Percentiles rank a stretch among this genome's conserved stretches.
These are phyloP conservation scores for Pseudodiploospora longispora DNA, from an alignment of 2,329 filamentous ascomycete genomes.

Conservation along the genomic window DNA sequence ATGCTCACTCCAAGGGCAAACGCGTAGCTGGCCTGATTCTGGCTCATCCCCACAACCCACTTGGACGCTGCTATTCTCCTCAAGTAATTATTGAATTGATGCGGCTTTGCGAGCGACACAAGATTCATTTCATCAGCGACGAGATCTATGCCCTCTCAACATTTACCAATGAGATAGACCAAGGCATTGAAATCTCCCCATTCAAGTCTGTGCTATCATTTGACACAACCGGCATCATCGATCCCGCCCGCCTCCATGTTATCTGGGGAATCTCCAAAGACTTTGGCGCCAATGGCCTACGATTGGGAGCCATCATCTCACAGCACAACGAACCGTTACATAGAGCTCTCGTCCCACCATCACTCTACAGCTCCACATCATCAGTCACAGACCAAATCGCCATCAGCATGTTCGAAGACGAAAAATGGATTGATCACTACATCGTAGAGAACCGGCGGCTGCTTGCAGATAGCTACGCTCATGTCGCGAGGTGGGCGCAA, in stretches of 20 bases:
- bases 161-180: constrained; percentile 31
- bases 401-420: constrained; percentile 34
- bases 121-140: constrained; percentile 43
- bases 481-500: constrained; percentile 27
- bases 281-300: constrained; percentile 49
- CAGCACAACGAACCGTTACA: constrained; percentile 34
- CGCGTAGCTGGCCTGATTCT: constrained; percentile 38
- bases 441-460: constrained; percentile 32
- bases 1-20: constrained; percentile 28
- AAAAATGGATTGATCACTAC: constrained; percentile 34
- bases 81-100: constrained; percentile 31
- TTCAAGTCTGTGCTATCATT: constrained; percentile 41
- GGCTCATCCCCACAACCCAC: constrained; percentile 42
- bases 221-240: constrained; percentile 34
- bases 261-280: constrained; percentile 40
- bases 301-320: constrained; percentile 40
- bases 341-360: constrained; percentile 25
- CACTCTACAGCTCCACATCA: constrained; percentile 36
- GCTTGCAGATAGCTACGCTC: constrained; percentile 30
- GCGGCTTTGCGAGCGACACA: constrained; percentile 36
- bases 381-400: constrained; percentile 32
- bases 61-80: constrained; percentile 38
- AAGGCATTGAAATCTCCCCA: constrained; percentile 12
- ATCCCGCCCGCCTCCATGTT: constrained; percentile 41
- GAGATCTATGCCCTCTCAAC: constrained; percentile 44